A percentile compares a stretch with the other conserved stretches of the same genome.
phyloP scores from a whole-genome alignment of 805 yeast species.

The Metschnikowia continentalis region DNA sequence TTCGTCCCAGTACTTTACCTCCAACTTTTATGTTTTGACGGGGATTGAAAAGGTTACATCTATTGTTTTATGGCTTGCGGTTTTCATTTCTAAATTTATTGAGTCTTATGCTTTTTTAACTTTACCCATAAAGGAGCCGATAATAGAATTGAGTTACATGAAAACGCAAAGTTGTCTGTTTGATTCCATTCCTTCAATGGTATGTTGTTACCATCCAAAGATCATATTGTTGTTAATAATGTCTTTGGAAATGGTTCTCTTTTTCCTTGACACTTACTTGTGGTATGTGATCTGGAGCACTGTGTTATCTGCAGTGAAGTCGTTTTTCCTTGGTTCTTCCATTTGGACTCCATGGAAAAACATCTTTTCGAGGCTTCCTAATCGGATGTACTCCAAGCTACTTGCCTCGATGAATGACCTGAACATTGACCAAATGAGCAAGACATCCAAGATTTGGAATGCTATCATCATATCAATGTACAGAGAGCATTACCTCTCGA shows the following conservation, averaged over 20 bases:
- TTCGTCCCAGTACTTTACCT: constrained; percentile 44
- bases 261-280: constrained; percentile 75
- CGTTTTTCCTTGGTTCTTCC: constrained; percentile 72
- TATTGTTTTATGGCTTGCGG: constrained; percentile 62
- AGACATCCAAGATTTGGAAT: constrained; percentile 71
- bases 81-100: constrained; percentile 61
- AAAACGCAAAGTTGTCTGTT: constrained; percentile 62
- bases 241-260: constrained; percentile 61
- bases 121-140: constrained; percentile 76
- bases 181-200: constrained; percentile 42
- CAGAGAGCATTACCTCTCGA: constrained; percentile 69
- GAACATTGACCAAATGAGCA: constrained; percentile 36
- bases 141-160: constrained; percentile 61
- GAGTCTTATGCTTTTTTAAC: constrained; percentile 94
- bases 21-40: constrained; percentile 48
- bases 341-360: constrained; percentile 90
- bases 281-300: constrained; percentile 87
- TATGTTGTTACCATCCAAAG: constrained; percentile 56
- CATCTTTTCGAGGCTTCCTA: constrained; percentile 70
- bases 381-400: constrained; percentile 68
- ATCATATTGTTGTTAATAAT: constrained; percentile 52
- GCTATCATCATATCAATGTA: constrained; percentile 80
- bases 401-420: constrained; percentile 25
- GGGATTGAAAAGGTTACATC: constrained; percentile 60
- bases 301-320: constrained; percentile 63